Base-by-base conservation (phyloP, 768 basidiomycete genomes). In the Albatrellus ellisii region DNA sequence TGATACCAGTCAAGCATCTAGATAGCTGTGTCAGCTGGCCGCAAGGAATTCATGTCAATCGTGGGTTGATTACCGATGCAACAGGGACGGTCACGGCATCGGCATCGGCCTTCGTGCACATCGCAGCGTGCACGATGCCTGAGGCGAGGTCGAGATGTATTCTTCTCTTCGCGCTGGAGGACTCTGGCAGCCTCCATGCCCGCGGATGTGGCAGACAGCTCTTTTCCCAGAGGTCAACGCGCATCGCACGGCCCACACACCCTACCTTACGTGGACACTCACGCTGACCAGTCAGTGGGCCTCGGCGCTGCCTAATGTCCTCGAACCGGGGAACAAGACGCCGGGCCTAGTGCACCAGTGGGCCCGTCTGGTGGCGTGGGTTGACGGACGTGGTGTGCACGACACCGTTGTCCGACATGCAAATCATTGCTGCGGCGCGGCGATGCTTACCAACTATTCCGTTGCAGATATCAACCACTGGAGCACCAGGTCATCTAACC, bases 121-220 rank as follows among this genome's bases (percentile, higher is more conserved):
- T 63, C n/a, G 62, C 62, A 4, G 71, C 74, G 45, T 80, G 78
- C 25, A 62, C 50, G n/a, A 77, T 58, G 26, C 61, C 62, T 4
- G 72, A 63, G n/a, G 77, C 75, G 35, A 69, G 50, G 28, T 62
- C 62, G 28, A 80, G 55, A 53, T 77, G 73, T 17, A 68, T 68
- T 17, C 64, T 58, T 52, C 36, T 68, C 49, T 34, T 52, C 51
- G 17, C 55, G 47, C 26, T 60, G 55, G 9, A 78, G 64, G 38
- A 53, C 49, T 20, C 52, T 55, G 0, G 73, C 66, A 5, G 77
- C 76, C 20, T 44, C 40, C 10, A 78, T 62, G 12, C 77, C 78
- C 22, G 59, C 59, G 26, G 69, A 64, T 0, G 76, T 78, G 24
- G n/a, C n/a, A n/a, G n/a, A n/a, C n/a, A n/a, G n/a, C 76, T 73